Evolutionary conservation across 2,329 filamentous ascomycete species (phyloP).

Genomic region (Fusarium brevicatenulatum): DNA sequence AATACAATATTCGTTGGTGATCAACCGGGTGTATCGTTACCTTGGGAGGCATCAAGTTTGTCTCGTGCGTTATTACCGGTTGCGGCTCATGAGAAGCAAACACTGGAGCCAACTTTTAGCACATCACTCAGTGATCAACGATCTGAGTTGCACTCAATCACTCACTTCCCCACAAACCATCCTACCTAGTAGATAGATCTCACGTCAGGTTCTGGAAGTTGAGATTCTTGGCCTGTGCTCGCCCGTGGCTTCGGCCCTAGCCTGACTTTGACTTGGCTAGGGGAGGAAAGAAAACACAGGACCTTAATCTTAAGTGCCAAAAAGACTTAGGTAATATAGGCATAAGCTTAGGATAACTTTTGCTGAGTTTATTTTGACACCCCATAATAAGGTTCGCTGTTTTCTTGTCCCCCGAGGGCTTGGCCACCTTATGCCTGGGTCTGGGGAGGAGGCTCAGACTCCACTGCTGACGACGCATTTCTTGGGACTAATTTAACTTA

Average conservation of each 20-base stretch:
- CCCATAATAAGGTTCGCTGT: too few species aligned
- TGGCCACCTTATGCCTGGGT: too few species aligned
- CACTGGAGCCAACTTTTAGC: not conserved
- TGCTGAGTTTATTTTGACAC: too few species aligned
- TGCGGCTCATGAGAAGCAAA: not conserved
- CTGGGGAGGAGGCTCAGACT: constrained; percentile 2
- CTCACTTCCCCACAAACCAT: constrained; percentile 13
- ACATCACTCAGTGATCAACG: not conserved
- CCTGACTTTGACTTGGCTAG: not conserved
- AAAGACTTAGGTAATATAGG: too few species aligned
- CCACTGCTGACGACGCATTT: constrained; percentile 38
- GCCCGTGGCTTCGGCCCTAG: constrained; percentile 7
- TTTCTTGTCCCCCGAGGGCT: too few species aligned
- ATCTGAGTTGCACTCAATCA: not conserved
- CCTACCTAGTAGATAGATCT: not conserved
- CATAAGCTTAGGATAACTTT: too few species aligned
- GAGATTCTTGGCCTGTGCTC: constrained; percentile 11
- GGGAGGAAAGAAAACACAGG: too few species aligned
- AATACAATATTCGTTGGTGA: not conserved
- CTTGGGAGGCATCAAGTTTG: not conserved
- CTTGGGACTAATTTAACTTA: constrained; percentile 26
- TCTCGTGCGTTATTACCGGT: constrained; percentile 31
- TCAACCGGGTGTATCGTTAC: constrained; percentile 12
- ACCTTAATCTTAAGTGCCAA: too few species aligned
- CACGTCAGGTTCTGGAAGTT: not conserved